Percentiles rank a stretch among this genome's conserved stretches.
phyloP scores from a whole-genome alignment of 1,139 yeast species.

The Yamadazyma epiphylla region DNA sequence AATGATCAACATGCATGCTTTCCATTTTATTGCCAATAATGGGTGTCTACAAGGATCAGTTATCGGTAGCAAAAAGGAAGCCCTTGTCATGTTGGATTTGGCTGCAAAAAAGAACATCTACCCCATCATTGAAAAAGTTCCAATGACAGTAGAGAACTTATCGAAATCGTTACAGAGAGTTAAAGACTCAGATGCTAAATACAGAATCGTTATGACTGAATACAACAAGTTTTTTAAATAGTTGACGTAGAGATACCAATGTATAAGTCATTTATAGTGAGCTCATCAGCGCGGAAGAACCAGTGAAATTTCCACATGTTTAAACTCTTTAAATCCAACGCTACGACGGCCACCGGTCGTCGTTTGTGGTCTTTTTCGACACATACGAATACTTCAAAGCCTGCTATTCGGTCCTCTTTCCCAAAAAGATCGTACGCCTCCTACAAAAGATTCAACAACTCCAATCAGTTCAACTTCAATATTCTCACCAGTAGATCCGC shows the following conservation, averaged over 20 bases:
- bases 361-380: too few species aligned
- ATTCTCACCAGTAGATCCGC: slow-evolving; percentile 16
- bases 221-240: slow-evolving; percentile 24
- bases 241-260: too few species aligned
- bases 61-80: slow-evolving; percentile 34
- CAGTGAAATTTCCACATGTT: too few species aligned
- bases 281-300: too few species aligned
- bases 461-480: slow-evolving; percentile 8
- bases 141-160: slow-evolving; percentile 27
- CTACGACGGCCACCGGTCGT: too few species aligned
- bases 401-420: too few species aligned
- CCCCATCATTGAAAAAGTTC: slow-evolving; percentile 41
- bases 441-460: slow-evolving; percentile 19
- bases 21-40: slow-evolving; percentile 22
- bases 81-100: slow-evolving; percentile 30
- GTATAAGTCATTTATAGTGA: too few species aligned
- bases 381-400: too few species aligned
- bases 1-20: slow-evolving; percentile 19
- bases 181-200: slow-evolving; percentile 51
- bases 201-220: slow-evolving; percentile 60
- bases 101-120: slow-evolving; percentile 34
- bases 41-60: slow-evolving; percentile 31
- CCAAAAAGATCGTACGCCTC: too few species aligned
- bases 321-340: too few species aligned
- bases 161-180: slow-evolving; percentile 31